Base-by-base conservation (phyloP, 768 basidiomycete genomes). In the Boletus reticuloceps region DNA sequence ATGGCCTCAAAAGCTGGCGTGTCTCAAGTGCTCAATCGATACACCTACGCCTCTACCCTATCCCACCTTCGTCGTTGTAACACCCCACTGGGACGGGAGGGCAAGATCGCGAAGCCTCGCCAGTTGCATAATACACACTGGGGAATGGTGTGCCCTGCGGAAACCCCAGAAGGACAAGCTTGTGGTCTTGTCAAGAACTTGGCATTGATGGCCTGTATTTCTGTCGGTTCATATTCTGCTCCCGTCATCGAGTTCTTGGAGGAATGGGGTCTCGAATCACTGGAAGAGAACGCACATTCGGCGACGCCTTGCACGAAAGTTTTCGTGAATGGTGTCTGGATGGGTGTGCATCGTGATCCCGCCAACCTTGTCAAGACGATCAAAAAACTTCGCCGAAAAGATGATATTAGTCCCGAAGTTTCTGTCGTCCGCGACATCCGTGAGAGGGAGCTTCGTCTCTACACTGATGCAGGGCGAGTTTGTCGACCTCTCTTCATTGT, bases 71-170 rank as follows among this genome's bases (percentile, higher is more conserved):
- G 97, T 67, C 92, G 97, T 29, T 95, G 93, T 69, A 99, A 99
- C 70, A 98, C 97, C 1, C 97, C 97, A 3, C 84, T 99, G 47
- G 97, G 97, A 52, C 89, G 97, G 55, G 97, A 98, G 71, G 95
- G 95, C 53, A 99, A 99, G 76, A 98, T 98, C 56, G 97, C 97
- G 44, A 98, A 98, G 70, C 97, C 97, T 53, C 97, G 97, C 64
- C 97, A 99, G 65, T 78, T 99, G 52, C 97, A 99, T 72, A 99
- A 99, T 66, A 98, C 97, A 1, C 97, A 99, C 65, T 99, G 97
- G 97, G 97, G 97, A 37, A 98, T 99, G 97, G 97, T 99, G 19
- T 99, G 97, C 68, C 97, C 97, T 41, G 97, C 97, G 38, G 97
- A 99, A 72, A 99, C 97, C 5, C 97, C 97, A 2, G 97, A 99